These are phyloP conservation scores for Crucihimalaya himalaica DNA, from an alignment of 345 rosid species.

Conservation along the genomic window DNA sequence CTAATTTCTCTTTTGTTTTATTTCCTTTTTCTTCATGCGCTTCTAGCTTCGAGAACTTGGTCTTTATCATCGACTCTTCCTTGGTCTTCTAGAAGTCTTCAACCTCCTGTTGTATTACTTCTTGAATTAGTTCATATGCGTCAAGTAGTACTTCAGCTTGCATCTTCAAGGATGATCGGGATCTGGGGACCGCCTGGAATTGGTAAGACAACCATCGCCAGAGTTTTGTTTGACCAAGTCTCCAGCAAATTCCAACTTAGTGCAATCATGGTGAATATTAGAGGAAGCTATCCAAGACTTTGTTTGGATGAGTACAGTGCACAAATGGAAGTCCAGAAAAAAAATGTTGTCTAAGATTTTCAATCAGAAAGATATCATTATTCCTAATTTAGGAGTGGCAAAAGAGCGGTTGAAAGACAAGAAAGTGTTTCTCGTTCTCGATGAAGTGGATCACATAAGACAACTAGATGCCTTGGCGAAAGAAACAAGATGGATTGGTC, in stretches of 20 bases:
- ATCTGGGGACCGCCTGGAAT: conserved; percentile 2
- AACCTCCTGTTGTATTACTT: too few relatives aligned
- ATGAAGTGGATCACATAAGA: not conserved
- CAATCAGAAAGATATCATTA: not conserved
- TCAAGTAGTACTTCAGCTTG: too few relatives aligned
- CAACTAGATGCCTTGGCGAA: not conserved
- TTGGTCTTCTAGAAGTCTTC: too few relatives aligned
- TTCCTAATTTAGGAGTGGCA: not conserved
- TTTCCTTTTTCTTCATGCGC: too few relatives aligned
- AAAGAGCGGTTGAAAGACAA: not conserved
- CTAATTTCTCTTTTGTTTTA: too few relatives aligned
- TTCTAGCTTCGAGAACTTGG: too few relatives aligned
- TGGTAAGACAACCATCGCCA: not conserved
- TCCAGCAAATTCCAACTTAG: not conserved
- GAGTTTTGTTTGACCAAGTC: not conserved
- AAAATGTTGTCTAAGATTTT: not conserved
- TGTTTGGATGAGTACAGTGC: not conserved
- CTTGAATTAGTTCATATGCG: too few relatives aligned
- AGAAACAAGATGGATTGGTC: not conserved
- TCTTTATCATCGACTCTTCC: too few relatives aligned
- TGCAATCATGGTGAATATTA: not conserved
- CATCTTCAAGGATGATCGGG: conserved; percentile 1
- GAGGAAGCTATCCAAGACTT: not conserved
- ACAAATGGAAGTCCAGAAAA: not conserved
- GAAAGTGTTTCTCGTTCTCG: conserved; percentile 1